Evolutionary conservation across 129 eudicot species (phyloP).

Genomic region (Saussurea involucrata): DNA sequence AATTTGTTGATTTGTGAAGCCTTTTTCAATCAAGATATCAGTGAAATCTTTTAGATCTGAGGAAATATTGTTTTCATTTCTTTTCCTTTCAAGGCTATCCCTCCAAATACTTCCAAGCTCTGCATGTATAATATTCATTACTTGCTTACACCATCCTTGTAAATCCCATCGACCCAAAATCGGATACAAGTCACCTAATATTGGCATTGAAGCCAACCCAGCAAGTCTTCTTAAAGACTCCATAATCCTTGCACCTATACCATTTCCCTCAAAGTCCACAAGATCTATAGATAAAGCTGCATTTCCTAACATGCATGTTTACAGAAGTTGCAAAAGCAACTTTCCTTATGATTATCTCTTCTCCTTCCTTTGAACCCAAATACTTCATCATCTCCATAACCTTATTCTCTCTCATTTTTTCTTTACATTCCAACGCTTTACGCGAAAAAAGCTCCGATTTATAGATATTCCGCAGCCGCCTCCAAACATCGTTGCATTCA

Average conservation of each 20-base stretch:
- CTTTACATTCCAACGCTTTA: conserved; percentile 29
- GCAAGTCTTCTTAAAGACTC: conserved; percentile 17
- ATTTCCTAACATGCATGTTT: conserved; percentile 30
- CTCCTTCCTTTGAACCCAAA: conserved; percentile 29
- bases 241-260: neutral
- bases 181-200: conserved; percentile 34
- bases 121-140: conserved; percentile 1
- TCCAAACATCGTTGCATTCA: conserved; percentile 30
- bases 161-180: conserved; percentile 31
- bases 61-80: neutral
- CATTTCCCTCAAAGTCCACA: conserved; percentile 28
- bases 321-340: conserved; percentile 30
- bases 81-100: conserved; percentile 23
- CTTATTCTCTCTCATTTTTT: conserved; percentile 17
- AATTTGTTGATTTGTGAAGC: conserved; percentile 27
- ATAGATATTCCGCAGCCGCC: conserved; percentile 21
- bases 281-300: conserved; percentile 30
- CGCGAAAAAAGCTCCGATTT: conserved; percentile 35
- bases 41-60: conserved; percentile 16
- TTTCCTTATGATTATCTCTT: conserved; percentile 16
- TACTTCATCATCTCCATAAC: conserved; percentile 33
- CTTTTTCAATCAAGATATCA: conserved; percentile 25
- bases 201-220: conserved; percentile 16
- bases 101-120: conserved; percentile 29
- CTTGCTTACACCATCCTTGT: conserved; percentile 29